Conservation (phyloP, 148 eudicot genomes). For the Arctostaphylos glauca region DNA sequence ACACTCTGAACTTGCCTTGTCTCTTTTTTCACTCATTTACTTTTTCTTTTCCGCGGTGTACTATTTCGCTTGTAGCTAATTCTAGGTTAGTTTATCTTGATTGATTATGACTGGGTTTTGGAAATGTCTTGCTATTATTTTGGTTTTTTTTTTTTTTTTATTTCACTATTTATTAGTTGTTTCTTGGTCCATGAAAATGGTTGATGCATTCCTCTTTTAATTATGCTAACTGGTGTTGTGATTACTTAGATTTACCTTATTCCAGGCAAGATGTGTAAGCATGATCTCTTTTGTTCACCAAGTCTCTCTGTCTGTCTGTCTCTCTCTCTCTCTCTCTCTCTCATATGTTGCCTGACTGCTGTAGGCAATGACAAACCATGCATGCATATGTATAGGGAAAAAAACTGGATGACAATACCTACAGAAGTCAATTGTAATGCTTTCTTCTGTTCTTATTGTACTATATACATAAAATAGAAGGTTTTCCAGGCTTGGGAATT, state of each 20-base stretch:
- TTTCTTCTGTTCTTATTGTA: neutral
- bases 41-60: neutral
- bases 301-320: neutral
- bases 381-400: too few species aligned
- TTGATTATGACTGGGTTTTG: constrained; percentile 10
- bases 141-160: constrained; percentile 4
- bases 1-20: constrained; percentile 3
- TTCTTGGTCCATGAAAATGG: neutral
- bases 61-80: constrained; percentile 8
- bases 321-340: constrained; percentile 13
- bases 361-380: too few species aligned
- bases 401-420: too few species aligned
- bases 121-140: constrained; percentile 10
- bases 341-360: neutral
- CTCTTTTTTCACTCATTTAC: neutral
- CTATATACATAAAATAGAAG: too few species aligned
- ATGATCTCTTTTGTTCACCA: neutral
- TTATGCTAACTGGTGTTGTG: neutral
- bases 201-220: neutral
- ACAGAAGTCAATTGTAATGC: neutral
- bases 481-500: neutral
- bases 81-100: constrained; percentile 11
- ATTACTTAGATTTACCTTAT: neutral
- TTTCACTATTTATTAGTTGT: neutral
- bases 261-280: neutral